Percentiles rank a stretch among this genome's conserved stretches.
These are phyloP conservation scores for Marasmius fiardii DNA, from an alignment of 1,284 basidiomycete species.

Conservation along the genomic window DNA sequence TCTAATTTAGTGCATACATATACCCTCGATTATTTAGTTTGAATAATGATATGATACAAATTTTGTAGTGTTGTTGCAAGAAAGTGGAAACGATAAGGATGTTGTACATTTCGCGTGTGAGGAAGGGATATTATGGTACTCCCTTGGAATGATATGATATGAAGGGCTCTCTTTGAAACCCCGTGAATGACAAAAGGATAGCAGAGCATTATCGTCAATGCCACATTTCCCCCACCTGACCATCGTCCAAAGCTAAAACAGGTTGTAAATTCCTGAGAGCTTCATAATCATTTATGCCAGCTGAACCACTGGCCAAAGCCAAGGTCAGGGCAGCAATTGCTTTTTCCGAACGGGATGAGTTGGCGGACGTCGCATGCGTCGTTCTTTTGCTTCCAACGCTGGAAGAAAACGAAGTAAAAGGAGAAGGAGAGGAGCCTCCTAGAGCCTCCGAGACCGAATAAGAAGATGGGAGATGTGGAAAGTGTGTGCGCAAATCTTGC, in stretches of 20 bases:
- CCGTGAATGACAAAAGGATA: slow-evolving; percentile 1
- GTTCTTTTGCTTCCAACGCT: slow-evolving; percentile 13
- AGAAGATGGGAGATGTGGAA: too few species aligned
- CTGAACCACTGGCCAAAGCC: slow-evolving; percentile 69
- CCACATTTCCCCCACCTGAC: slow-evolving; percentile 64
- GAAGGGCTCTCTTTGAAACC: not conserved
- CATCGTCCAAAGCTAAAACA: slow-evolving; percentile 35
- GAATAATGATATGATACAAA: slow-evolving; percentile 3
- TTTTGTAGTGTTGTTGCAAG: not conserved
- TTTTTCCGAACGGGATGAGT: slow-evolving; percentile 42
- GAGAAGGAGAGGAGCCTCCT: slow-evolving; percentile 20
- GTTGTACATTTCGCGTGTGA: not conserved
- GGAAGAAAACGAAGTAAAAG: slow-evolving; percentile 10
- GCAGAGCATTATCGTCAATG: slow-evolving; percentile 20
- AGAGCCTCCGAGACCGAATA: slow-evolving; percentile 9
- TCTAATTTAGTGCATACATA: too few species aligned
- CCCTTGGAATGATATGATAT: not conserved
- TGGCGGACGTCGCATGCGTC: slow-evolving; percentile 19
- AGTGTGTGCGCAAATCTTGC: too few species aligned
- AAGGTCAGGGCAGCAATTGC: slow-evolving; percentile 60
- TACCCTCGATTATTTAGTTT: not conserved
- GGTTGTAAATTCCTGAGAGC: slow-evolving; percentile 44
- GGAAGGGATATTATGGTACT: not conserved
- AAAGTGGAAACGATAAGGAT: not conserved
- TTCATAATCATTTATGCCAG: slow-evolving; percentile 60